Percentiles rank a stretch among this genome's conserved stretches.
Evolutionary conservation across 2,329 filamentous ascomycete genomes (phyloP).

Genomic region (Alternaria tenuissima): DNA sequence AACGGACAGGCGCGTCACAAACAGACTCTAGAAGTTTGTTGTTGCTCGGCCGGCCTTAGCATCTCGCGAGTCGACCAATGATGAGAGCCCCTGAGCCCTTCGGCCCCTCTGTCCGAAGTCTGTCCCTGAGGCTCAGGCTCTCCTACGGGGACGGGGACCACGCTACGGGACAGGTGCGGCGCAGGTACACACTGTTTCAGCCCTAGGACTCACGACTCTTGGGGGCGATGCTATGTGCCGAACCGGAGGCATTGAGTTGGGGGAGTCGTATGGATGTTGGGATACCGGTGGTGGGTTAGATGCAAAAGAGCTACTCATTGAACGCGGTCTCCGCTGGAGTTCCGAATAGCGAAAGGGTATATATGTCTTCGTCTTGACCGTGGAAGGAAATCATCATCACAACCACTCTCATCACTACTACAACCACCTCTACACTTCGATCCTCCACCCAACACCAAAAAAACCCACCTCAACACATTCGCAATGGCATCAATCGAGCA

Average conservation of each 20-base stretch:
- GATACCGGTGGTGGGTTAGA: slow-evolving; percentile 29
- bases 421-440: slow-evolving; percentile 12
- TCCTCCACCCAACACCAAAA: slow-evolving; percentile 15
- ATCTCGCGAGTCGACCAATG: slow-evolving; percentile 25
- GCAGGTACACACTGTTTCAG: slow-evolving; percentile 38
- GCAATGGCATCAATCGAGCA: slow-evolving; percentile 54
- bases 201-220: slow-evolving; percentile 36
- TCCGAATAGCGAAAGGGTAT: slow-evolving; percentile 43
- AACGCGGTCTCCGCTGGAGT: slow-evolving; percentile 43
- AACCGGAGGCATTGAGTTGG: slow-evolving; percentile 38
- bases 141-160: slow-evolving; percentile 38
- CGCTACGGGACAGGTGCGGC: slow-evolving; percentile 32
- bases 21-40: slow-evolving; percentile 20
- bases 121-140: slow-evolving; percentile 36
- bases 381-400: slow-evolving; percentile 28
- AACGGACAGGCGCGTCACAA: slow-evolving; percentile 28
- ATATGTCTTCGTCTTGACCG: slow-evolving; percentile 36
- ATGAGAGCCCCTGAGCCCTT: slow-evolving; percentile 19
- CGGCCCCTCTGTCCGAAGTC: slow-evolving; percentile 43
- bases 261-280: slow-evolving; percentile 33
- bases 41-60: slow-evolving; percentile 18
- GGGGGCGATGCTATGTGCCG: slow-evolving; percentile 37
- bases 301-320: slow-evolving; percentile 34
- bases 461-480: slow-evolving; percentile 29
- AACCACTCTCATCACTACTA: slow-evolving; percentile 24